A percentile compares a stretch with the other conserved stretches of the same genome.
Evolutionary conservation across 768 basidiomycete species (phyloP).

Genomic region (Tephrocybe sp.): DNA sequence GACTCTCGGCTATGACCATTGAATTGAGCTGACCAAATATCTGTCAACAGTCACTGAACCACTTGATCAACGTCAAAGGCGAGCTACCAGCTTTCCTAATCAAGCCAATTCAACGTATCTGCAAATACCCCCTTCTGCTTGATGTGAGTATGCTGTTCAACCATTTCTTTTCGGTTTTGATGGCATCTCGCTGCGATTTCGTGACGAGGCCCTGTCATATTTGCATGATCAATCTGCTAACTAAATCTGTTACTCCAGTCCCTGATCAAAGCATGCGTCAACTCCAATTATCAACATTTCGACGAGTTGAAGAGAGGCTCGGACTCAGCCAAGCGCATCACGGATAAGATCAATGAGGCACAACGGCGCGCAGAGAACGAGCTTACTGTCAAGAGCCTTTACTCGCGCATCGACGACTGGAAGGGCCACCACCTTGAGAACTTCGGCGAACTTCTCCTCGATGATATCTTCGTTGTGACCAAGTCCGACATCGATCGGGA

Average conservation of each 20-base stretch:
- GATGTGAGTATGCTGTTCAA: constrained; percentile 57
- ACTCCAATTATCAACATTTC: constrained; percentile 63
- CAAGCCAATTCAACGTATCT: constrained; percentile 97
- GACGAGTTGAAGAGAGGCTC: constrained; percentile 85
- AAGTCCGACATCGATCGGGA: constrained; percentile 97
- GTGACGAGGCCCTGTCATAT: neutral
- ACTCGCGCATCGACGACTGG: constrained; percentile 94
- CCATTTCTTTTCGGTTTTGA: neutral
- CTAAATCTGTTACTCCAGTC: constrained; percentile 43
- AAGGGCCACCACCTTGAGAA: constrained; percentile 95
- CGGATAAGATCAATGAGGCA: constrained; percentile 95
- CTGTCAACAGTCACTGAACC: constrained; percentile 66
- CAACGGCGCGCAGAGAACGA: constrained; percentile 90
- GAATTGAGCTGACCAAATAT: constrained; percentile 39
- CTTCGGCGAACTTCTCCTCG: constrained; percentile 91
- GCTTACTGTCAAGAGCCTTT: constrained; percentile 85
- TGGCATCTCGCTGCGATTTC: too few species aligned
- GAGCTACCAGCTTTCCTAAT: constrained; percentile 96
- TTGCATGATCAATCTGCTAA: constrained; percentile 11
- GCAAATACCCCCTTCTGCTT: constrained; percentile 96
- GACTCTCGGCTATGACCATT: constrained; percentile 22
- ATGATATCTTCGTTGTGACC: constrained; percentile 94
- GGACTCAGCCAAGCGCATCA: constrained; percentile 87
- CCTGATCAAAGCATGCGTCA: constrained; percentile 69
- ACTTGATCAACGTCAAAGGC: constrained; percentile 85